Evolutionary conservation across 345 rosid species (phyloP).

Genomic region (Balakata baccata): DNA sequence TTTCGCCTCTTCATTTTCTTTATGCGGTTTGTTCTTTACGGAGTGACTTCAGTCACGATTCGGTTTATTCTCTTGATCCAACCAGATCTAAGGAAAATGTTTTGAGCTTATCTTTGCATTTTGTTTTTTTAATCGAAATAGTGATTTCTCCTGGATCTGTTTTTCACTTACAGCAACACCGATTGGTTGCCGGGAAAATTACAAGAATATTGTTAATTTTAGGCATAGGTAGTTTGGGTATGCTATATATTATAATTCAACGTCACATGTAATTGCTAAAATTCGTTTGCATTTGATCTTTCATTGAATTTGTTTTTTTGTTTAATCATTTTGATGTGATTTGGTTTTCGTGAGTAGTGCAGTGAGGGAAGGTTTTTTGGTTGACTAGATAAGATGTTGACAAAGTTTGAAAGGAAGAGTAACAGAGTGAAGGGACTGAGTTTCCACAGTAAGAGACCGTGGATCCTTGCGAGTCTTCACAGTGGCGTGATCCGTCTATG

Average conservation of each 20-base stretch:
- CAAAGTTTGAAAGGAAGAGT: constrained; percentile 97
- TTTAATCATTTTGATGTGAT: not conserved
- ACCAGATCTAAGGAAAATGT: constrained; percentile 17
- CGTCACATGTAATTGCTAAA: not conserved
- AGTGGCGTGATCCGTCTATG: constrained; percentile 99
- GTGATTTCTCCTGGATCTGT: not conserved
- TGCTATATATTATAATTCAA: not conserved
- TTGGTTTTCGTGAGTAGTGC: not conserved
- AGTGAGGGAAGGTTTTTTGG: not conserved
- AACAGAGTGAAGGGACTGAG: constrained; percentile 95
- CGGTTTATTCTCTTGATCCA: not conserved
- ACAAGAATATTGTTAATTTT: not conserved
- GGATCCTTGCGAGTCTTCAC: constrained; percentile 98
- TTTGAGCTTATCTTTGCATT: not conserved
- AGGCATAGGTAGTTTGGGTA: no score
- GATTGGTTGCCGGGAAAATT: not conserved
- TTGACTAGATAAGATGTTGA: constrained; percentile 56
- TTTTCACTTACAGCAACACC: not conserved
- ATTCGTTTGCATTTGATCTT: not conserved
- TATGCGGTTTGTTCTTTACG: no score
- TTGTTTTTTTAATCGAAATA: not conserved
- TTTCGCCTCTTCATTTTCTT: no score
- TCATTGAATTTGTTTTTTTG: no score
- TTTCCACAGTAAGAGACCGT: constrained; percentile 92
- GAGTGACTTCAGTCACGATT: constrained; percentile 1